A percentile compares a stretch with the other conserved stretches of the same genome.
Evolutionary conservation across 2,329 filamentous ascomycete species (phyloP).

Genomic region (Fusarium setosum): DNA sequence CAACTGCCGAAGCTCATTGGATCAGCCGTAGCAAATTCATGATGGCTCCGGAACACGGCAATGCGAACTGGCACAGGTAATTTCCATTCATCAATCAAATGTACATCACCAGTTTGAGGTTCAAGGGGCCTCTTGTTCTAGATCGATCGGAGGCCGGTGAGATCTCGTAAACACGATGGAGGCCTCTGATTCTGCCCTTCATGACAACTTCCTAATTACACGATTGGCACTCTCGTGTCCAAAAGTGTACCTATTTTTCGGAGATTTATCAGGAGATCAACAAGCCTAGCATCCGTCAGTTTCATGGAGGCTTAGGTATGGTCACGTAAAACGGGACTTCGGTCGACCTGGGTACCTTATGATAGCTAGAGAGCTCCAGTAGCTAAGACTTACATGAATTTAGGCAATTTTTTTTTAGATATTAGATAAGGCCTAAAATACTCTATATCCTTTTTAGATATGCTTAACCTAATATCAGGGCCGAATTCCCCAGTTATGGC

Average conservation of each 20-base stretch:
- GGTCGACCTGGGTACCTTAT: too few relatives aligned
- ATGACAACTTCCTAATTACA: not conserved
- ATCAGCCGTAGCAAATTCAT: conserved; percentile 6
- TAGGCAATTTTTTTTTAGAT: too few relatives aligned
- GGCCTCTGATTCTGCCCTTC: not conserved
- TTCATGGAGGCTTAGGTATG: too few relatives aligned
- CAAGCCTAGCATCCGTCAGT: too few relatives aligned
- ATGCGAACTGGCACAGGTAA: conserved; percentile 4
- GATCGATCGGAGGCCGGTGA: not conserved
- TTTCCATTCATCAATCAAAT: conserved; percentile 2
- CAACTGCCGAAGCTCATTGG: conserved; percentile 4
- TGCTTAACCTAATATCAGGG: too few relatives aligned
- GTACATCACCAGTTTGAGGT: not conserved
- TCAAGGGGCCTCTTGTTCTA: not conserved
- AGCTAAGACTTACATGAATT: too few relatives aligned
- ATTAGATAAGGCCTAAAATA: too few relatives aligned
- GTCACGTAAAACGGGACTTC: too few relatives aligned
- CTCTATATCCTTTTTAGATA: too few relatives aligned
- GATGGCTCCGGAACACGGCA: conserved; percentile 35
- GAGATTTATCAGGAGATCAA: not conserved
- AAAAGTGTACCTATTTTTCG: not conserved
- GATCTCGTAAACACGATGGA: not conserved
- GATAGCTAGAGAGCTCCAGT: too few relatives aligned
- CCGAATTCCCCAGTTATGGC: too few relatives aligned
- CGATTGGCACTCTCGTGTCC: not conserved